Percentiles rank a stretch among this genome's conserved stretches.
Evolutionary conservation across 2,329 filamentous ascomycete species (phyloP).

Genomic region (Exserohilum turcica): DNA sequence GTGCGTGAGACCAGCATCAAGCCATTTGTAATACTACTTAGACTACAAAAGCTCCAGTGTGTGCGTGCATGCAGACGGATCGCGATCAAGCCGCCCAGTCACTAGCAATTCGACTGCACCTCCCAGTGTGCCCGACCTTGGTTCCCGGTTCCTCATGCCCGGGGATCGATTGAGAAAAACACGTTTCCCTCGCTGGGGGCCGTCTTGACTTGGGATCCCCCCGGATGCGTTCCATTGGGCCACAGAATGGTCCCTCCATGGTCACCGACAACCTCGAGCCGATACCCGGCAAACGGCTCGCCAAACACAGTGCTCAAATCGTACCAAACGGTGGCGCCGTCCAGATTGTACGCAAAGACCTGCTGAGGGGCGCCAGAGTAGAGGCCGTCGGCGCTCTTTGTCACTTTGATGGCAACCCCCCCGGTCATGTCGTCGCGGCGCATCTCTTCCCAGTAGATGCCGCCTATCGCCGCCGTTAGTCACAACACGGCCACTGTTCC

Average conservation of each 20-base stretch:
- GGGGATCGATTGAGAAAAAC: slow-evolving; percentile 24
- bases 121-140: not conserved
- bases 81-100: not conserved
- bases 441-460: slow-evolving; percentile 24
- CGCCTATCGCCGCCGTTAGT: slow-evolving; percentile 14
- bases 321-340: slow-evolving; percentile 32
- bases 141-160: not conserved
- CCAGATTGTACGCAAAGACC: slow-evolving; percentile 33
- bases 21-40: not conserved
- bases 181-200: slow-evolving; percentile 27
- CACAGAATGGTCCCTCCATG: slow-evolving; percentile 30
- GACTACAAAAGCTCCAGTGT: not conserved
- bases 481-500: not conserved
- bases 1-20: not conserved
- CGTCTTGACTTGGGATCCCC: slow-evolving; percentile 30
- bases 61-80: not conserved
- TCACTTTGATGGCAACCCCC: slow-evolving; percentile 39
- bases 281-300: slow-evolving; percentile 35
- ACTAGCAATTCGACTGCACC: not conserved
- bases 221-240: slow-evolving; percentile 30
- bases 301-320: slow-evolving; percentile 34
- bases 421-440: slow-evolving; percentile 25
- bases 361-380: slow-evolving; percentile 27
- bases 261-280: slow-evolving; percentile 24
- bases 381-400: slow-evolving; percentile 26